Percentiles rank a stretch among this genome's conserved stretches.
phyloP scores from a whole-genome alignment of 176 grass and related monocot species.

The Pontederia crassipes region DNA sequence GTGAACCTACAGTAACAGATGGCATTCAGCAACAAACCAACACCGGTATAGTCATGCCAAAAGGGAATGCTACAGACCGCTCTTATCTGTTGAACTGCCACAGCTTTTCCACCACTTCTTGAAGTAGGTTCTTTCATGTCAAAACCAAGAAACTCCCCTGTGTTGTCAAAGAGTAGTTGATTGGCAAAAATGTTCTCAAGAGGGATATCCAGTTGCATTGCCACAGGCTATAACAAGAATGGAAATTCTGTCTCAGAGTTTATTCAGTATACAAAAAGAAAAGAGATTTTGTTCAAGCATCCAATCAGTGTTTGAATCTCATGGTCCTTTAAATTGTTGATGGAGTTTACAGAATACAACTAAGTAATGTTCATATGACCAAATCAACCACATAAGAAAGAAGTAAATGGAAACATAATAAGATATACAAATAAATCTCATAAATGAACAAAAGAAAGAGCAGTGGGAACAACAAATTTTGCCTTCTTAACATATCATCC shows the following conservation, averaged over 20 bases:
- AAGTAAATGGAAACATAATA: too few relatives aligned
- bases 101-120: conserved; percentile 69
- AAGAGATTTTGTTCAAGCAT: not conserved
- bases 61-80: conserved; percentile 25
- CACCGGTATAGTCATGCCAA: not conserved
- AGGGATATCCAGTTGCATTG: conserved; percentile 67
- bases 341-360: too few relatives aligned
- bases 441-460: too few relatives aligned
- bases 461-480: too few relatives aligned
- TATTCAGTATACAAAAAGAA: not conserved
- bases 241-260: not conserved
- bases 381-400: too few relatives aligned
- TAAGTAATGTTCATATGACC: too few relatives aligned
- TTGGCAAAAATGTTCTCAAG: conserved; percentile 87
- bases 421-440: too few relatives aligned
- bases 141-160: conserved; percentile 77
- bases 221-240: conserved; percentile 52
- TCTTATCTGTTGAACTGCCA: conserved; percentile 83
- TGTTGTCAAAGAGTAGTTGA: conserved; percentile 56
- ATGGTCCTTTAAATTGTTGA: too few relatives aligned
- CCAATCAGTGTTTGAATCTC: too few relatives aligned
- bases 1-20: conserved; percentile 18
- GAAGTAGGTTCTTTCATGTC: conserved; percentile 77
- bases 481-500: too few relatives aligned
- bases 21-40: not conserved